Base-by-base conservation (phyloP, 495 filamentous ascomycete species). In the Trichoderma reesei region DNA sequence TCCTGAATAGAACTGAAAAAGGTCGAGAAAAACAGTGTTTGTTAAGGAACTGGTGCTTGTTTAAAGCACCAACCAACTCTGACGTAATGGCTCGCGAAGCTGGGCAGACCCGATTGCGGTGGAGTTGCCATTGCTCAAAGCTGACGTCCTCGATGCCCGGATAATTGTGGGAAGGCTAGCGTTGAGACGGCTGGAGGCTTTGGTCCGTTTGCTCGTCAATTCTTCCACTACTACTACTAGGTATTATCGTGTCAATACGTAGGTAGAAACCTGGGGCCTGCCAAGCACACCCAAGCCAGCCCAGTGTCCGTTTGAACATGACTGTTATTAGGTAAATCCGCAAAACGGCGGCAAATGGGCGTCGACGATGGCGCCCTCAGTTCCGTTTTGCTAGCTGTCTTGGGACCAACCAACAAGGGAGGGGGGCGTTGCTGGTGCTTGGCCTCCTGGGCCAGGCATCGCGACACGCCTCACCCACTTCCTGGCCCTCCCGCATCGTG, bases 91-190 rank as follows among this genome's bases (percentile, higher is more conserved):
- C 16, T 16, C 26, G 20, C 5, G 51, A 26, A 34, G 51, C 20
- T 34, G 51, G 11, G 26, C 20, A 33, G 51, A 56, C 13, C 51
- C 31, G 26, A 33, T 33, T 10, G 26, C 33, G 51, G 51, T 36
- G 26, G n/a, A 56, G 34, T 56, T 34, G 51, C 51, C 16, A 56
- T 56, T 34, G 51, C 51, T 34, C 14, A 56, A 56, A 56, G 51
- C 51, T 56, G 51, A 56, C 51, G 51, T 56, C 51, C 51, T 56
- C 51, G 51, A 56, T 56, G 26, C 20, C 26, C 51, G 51, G 51
- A 56, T 56, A 56, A 56, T 33, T 56, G 51, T 56, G 51, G 51
- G 26, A 26, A 26, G 26, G 26, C 33, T 31, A 18, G 31, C 14
- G 1, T 56, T 33, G 2, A 1, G 31, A 11, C 6, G 11, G 51